Percentiles rank a stretch among this genome's conserved stretches.
phyloP scores from a whole-genome alignment of 768 basidiomycete genomes.

The Tulasnella sp. region DNA sequence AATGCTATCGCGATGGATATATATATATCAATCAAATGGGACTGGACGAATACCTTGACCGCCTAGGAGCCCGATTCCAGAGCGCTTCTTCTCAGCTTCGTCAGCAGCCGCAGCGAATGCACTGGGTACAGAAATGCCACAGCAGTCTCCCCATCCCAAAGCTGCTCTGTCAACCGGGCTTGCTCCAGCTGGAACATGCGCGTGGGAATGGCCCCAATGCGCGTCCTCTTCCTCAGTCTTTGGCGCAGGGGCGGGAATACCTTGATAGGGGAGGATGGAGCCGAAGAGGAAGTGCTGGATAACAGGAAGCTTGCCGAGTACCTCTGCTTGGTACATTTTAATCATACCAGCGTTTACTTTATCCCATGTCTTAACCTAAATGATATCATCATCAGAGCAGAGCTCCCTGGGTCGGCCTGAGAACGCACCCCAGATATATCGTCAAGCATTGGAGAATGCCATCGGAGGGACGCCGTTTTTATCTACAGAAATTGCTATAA shows the following conservation, averaged over 20 bases:
- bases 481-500: constrained; percentile 43
- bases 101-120: constrained; percentile 66
- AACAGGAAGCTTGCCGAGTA: constrained; percentile 90
- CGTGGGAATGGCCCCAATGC: constrained; percentile 47
- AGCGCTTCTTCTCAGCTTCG: constrained; percentile 35
- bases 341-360: constrained; percentile 95
- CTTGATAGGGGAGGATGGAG: constrained; percentile 61
- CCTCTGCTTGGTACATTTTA: constrained; percentile 97
- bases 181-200: constrained; percentile 33
- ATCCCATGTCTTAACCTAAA: constrained; percentile 80
- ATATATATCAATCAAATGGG: constrained; percentile 67
- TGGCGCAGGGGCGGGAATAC: constrained; percentile 40
- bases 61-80: constrained; percentile 32
- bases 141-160: constrained; percentile 81
- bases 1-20: too few species aligned
- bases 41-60: constrained; percentile 66
- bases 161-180: constrained; percentile 37
- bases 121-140: constrained; percentile 80
- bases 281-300: constrained; percentile 96
- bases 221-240: constrained; percentile 31
- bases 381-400: neutral
- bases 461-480: constrained; percentile 88
- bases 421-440: constrained; percentile 75
- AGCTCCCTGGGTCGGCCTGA: neutral
- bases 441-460: constrained; percentile 99